phyloP scores from a whole-genome alignment of 768 basidiomycete species.

The Pulveroboletus sp. region DNA sequence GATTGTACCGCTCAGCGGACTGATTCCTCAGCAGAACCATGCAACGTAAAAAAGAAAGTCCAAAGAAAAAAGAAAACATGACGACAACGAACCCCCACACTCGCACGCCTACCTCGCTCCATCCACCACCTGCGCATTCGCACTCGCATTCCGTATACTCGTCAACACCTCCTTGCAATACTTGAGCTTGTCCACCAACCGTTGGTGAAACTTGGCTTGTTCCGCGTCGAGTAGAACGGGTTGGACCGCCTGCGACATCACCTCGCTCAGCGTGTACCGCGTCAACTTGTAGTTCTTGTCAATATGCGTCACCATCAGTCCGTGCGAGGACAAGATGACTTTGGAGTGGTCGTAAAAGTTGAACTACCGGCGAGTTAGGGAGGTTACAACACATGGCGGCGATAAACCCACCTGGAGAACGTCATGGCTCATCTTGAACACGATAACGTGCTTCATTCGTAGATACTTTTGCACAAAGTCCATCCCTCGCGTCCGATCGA shows the following conservation, averaged over 20 bases:
- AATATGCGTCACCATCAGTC: constrained; percentile 81
- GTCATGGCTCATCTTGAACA: constrained; percentile 95
- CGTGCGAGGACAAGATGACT: constrained; percentile 80
- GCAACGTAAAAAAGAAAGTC: no score
- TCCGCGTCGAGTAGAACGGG: constrained; percentile 46
- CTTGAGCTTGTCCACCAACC: constrained; percentile 75
- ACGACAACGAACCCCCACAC: neutral
- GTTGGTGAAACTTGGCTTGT: constrained; percentile 57
- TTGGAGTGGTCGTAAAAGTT: constrained; percentile 99
- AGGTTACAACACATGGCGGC: no score
- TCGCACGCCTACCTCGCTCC: constrained; percentile 3
- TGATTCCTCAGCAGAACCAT: no score
- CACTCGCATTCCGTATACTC: constrained; percentile 64
- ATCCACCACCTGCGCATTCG: constrained; percentile 23
- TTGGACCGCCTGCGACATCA: constrained; percentile 57
- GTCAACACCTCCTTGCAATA: constrained; percentile 84
- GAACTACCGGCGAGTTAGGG: no score
- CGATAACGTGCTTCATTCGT: constrained; percentile 94
- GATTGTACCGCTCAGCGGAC: no score
- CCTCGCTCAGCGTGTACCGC: constrained; percentile 65
- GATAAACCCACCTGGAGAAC: constrained; percentile 81
- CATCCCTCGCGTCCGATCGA: constrained; percentile 74
- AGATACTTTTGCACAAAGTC: constrained; percentile 95
- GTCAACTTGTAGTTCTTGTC: constrained; percentile 84
- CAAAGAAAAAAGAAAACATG: neutral